Base-by-base conservation (phyloP, 2,329 filamentous ascomycete species). In the Monilinia aucupariae region DNA sequence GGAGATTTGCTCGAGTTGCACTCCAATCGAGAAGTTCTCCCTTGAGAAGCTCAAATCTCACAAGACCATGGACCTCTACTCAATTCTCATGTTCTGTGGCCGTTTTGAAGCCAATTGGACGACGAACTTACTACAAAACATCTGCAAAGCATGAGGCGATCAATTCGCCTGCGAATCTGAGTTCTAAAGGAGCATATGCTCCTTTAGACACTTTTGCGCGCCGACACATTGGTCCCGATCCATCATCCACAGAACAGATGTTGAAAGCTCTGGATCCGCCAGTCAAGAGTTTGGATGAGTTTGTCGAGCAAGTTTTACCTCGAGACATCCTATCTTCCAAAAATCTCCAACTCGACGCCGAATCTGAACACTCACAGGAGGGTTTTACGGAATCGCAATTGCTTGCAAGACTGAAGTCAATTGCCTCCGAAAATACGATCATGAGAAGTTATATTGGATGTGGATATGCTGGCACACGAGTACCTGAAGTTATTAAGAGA, bases 401-500 rank as follows among this genome's bases (percentile, higher is more conserved):
- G 48, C 75, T 85, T 50, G 77, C 78, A 4, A 75, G 78, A 50
- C 77, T 87, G 59, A 77, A 79, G 60, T 77, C 77, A 49, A 84
- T 85, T 68, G 81, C 83, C 1, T 69, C 67, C 25, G 78, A 85
- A 69, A 92, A 90, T 72, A 82, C 81, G 68, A 79, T 83, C 39
- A 80, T 82, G 60, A 80, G 82, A 67, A 87, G 85, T 72, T 89
- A 93, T 73, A 92, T 96, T 68, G 93, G 93, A 5, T 85, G 84
- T 64, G 93, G 93, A 64, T 97, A 97, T 80, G 91, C 93, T 68
- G 88, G 86, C 43, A 93, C 91, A n/a, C 83, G 88, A 69, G 88
- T 90, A 0, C 93, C 93, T 5, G 85, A 91, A 62, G 92, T 97
- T 63, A 96, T 97, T 75, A 91, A 94, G 80, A 84, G 92, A 69